Percentiles rank a stretch among this genome's conserved stretches.
These are phyloP conservation scores for Plasmodium sp. DNA, from an alignment of 169 alveolate genomes.

Conservation along the genomic window DNA sequence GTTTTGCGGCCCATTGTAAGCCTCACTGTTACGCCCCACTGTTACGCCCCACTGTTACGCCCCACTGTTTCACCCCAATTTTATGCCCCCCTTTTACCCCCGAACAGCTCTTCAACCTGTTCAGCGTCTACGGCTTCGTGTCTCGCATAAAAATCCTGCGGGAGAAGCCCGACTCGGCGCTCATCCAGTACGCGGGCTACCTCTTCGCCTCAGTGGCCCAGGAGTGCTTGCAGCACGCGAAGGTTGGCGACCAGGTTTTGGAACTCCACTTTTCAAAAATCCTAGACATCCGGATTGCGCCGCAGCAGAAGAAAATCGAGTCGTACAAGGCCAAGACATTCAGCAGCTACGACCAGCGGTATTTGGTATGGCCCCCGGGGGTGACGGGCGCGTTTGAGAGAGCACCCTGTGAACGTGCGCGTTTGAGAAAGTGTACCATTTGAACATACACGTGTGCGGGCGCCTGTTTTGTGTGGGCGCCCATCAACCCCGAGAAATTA, in stretches of 20 bases:
- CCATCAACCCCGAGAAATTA: not conserved
- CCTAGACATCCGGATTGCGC: constrained; percentile 76
- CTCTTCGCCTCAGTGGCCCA: constrained; percentile 81
- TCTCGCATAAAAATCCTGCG: constrained; percentile 79
- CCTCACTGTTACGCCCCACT: not conserved
- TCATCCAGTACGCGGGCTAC: constrained; percentile 78
- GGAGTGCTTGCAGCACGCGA: constrained; percentile 70
- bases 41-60: not conserved
- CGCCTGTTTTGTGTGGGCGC: not conserved
- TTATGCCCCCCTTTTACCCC: not conserved
- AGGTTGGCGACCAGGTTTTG: constrained; percentile 56
- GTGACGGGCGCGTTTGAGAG: not conserved
- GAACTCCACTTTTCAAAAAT: constrained; percentile 78
- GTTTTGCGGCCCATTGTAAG: not conserved
- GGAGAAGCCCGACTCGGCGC: constrained; percentile 83
- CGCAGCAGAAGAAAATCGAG: constrained; percentile 21
- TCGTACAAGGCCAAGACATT: constrained; percentile 47
- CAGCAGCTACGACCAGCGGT: constrained; percentile 59
- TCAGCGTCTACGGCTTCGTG: constrained; percentile 81
- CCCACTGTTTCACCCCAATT: not conserved
- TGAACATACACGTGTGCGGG: not conserved
- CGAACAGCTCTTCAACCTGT: constrained; percentile 79
- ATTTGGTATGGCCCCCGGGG: constrained; percentile 19
- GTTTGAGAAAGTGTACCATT: not conserved
- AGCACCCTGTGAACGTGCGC: not conserved